These are phyloP conservation scores for Prunus fruticosa DNA, from an alignment of 306 rosid species.

Conservation along the genomic window DNA sequence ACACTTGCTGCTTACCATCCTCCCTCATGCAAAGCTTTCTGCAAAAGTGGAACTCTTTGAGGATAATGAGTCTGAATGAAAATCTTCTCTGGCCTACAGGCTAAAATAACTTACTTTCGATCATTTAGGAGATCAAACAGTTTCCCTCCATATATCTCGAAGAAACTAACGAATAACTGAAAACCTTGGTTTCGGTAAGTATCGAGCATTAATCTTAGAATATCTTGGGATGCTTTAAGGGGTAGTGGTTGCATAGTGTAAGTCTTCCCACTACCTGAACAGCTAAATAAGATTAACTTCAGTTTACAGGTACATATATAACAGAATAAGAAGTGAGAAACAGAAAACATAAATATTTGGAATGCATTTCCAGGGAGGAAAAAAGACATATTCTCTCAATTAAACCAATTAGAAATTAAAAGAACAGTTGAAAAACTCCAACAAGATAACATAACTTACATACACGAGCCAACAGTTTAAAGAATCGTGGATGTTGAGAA, in stretches of 20 bases:
- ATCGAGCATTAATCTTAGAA: constrained; percentile 57
- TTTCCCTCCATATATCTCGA: constrained; percentile 84
- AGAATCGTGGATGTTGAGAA: too few relatives aligned
- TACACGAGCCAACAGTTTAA: too few relatives aligned
- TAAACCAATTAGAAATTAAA: background rate
- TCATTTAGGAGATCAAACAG: constrained; percentile 85
- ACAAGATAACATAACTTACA: background rate
- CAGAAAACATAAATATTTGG: background rate
- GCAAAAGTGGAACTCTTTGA: constrained; percentile 36
- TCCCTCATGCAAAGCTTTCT: constrained; percentile 88
- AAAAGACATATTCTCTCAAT: background rate
- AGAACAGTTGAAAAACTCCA: background rate
- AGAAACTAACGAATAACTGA: constrained; percentile 73
- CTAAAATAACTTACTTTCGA: constrained; percentile 55
- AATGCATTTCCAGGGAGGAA: background rate
- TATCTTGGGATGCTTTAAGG: constrained; percentile 76
- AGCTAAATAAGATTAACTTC: constrained; percentile 14
- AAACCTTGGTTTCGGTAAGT: constrained; percentile 70
- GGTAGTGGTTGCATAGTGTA: constrained; percentile 91
- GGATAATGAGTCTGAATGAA: constrained; percentile 14
- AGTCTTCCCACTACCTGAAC: constrained; percentile 78
- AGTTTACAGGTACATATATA: constrained; percentile 3
- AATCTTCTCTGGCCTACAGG: constrained; percentile 11
- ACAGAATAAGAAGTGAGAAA: constrained; percentile 1
- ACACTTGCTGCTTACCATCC: constrained; percentile 89